Conservation (phyloP, 495 filamentous ascomycete genomes). For the Lasiosphaeriaceae sp. region DNA sequence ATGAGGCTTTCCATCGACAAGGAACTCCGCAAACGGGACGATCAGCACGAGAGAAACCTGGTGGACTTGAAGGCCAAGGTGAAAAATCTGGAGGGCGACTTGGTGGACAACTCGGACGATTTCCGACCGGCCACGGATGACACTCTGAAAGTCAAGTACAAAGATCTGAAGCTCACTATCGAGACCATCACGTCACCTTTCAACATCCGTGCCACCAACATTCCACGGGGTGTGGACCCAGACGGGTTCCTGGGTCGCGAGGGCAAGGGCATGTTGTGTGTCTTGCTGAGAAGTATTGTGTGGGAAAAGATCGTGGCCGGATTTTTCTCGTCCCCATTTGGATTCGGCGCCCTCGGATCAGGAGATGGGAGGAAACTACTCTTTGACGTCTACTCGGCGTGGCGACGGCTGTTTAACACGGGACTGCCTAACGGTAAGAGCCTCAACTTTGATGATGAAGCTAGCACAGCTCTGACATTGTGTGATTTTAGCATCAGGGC, state of each 20-base stretch:
- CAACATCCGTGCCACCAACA: conserved; percentile 10
- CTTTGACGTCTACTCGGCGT: conserved; percentile 2
- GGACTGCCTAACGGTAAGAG: background rate
- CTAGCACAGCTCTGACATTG: background rate
- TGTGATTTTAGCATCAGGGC: background rate
- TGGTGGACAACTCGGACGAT: conserved; percentile 30
- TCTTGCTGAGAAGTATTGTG: conserved; percentile 21
- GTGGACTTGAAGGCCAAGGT: conserved; percentile 5
- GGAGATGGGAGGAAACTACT: conserved; percentile 4
- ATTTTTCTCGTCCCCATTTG: conserved; percentile 30
- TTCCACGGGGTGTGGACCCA: conserved; percentile 14
- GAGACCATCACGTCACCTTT: conserved; percentile 15
- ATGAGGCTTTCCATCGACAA: background rate
- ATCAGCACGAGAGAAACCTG: conserved; percentile 4
- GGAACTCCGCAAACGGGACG: background rate
- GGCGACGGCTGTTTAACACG: conserved; percentile 9
- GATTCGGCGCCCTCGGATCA: conserved; percentile 25
- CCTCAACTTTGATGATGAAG: too few relatives aligned
- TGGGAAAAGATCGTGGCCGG: conserved; percentile 26
- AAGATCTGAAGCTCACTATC: conserved; percentile 21
- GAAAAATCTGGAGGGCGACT: conserved; percentile 17
- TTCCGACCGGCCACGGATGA: conserved; percentile 30
- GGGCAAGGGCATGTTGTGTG: conserved; percentile 8
- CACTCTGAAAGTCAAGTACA: conserved; percentile 23
- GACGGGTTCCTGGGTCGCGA: conserved; percentile 17